These are phyloP conservation scores for Zygosaccharomyces bisporus DNA, from an alignment of 805 yeast genomes.

Conservation along the genomic window DNA sequence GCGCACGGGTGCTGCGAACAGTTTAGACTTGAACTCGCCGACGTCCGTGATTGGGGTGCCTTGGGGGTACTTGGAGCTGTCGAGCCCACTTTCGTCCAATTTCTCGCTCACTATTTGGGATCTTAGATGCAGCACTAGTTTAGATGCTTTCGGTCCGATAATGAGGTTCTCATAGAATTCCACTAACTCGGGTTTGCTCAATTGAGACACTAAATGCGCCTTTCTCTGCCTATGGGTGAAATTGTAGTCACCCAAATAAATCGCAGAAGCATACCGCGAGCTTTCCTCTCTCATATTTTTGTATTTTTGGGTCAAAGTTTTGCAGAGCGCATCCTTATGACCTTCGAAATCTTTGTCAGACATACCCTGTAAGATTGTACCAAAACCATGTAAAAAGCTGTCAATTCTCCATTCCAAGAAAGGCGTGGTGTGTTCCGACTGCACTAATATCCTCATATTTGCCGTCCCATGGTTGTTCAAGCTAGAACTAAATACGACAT, in stretches of 20 bases:
- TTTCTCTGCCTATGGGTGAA: constrained; percentile 56
- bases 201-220: constrained; percentile 49
- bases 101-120: constrained; percentile 40
- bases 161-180: constrained; percentile 50
- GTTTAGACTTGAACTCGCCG: constrained; percentile 53
- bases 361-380: constrained; percentile 46
- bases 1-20: constrained; percentile 59
- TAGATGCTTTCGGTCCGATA: constrained; percentile 36
- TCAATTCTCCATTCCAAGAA: constrained; percentile 76
- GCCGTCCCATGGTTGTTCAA: constrained; percentile 62
- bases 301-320: constrained; percentile 62
- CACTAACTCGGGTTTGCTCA: constrained; percentile 56
- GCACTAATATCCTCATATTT: constrained; percentile 64
- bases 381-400: constrained; percentile 52
- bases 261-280: constrained; percentile 57
- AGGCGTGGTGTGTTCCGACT: constrained; percentile 72
- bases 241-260: constrained; percentile 75
- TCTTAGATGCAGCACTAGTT: constrained; percentile 58
- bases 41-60: constrained; percentile 46
- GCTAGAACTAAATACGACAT: constrained; percentile 81
- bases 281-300: constrained; percentile 80
- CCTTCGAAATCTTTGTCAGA: constrained; percentile 60
- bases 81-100: constrained; percentile 24
- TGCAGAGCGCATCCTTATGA: constrained; percentile 64
- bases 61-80: constrained; percentile 41